Evolutionary conservation across 805 yeast genomes (phyloP).

Genomic region (Yarrowia sp.): DNA sequence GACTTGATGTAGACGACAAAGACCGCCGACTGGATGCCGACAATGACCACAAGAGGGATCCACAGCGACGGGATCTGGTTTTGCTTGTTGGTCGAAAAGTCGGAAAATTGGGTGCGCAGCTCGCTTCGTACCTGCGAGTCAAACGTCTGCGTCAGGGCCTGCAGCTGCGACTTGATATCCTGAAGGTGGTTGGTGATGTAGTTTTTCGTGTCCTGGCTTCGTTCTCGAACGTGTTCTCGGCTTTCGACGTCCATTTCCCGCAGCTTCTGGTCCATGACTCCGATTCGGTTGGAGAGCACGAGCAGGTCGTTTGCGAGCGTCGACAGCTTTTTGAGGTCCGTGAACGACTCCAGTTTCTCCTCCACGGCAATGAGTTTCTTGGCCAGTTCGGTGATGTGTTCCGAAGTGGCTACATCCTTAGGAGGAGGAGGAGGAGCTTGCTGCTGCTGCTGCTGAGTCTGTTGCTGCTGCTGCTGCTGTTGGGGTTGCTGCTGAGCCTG

Average conservation of each 20-base stretch:
- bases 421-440: too few relatives aligned
- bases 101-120: background rate
- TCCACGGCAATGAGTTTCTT: background rate
- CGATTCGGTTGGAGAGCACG: background rate
- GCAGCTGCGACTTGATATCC: conserved; percentile 1
- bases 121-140: background rate
- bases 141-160: background rate
- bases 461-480: conserved; percentile 3
- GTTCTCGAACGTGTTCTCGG: conserved; percentile 5
- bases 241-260: background rate
- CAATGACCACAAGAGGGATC: conserved; percentile 4
- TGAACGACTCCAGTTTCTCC: conserved; percentile 3
- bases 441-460: too few relatives aligned
- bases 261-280: conserved; percentile 1
- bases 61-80: conserved; percentile 4
- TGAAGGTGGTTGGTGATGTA: background rate
- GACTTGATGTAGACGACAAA: background rate
- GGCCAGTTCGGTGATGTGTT: background rate
- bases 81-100: conserved; percentile 1
- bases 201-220: conserved; percentile 14
- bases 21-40: background rate
- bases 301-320: background rate
- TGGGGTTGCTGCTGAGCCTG: conserved; percentile 22
- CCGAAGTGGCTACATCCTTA: conserved; percentile 1
- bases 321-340: conserved; percentile 6